A percentile compares a stretch with the other conserved stretches of the same genome.
Conservation (phyloP, 768 basidiomycete genomes). For the Leccinum broughii region DNA sequence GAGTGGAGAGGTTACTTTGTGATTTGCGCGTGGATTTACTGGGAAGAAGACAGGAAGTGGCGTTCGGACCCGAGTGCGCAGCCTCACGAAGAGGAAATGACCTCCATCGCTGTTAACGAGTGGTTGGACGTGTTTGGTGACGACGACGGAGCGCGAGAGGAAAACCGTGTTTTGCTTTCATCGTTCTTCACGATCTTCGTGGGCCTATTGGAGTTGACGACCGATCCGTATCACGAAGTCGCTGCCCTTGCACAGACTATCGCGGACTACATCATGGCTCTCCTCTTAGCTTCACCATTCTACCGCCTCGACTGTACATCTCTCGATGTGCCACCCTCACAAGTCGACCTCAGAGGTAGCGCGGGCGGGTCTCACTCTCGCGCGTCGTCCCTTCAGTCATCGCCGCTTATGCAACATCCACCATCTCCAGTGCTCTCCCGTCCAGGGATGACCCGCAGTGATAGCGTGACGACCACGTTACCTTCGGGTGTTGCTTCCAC, state of each 20-base stretch:
- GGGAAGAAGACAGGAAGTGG: slow-evolving; percentile 85
- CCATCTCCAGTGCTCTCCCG: slow-evolving; percentile 49
- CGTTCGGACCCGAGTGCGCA: slow-evolving; percentile 36
- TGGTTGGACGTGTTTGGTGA: slow-evolving; percentile 73
- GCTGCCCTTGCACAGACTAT: slow-evolving; percentile 88
- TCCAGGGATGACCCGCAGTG: slow-evolving; percentile 54
- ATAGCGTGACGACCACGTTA: slow-evolving; percentile 61
- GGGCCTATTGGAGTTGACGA: slow-evolving; percentile 84
- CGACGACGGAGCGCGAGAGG: slow-evolving; percentile 65
- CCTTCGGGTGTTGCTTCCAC: slow-evolving; percentile 67
- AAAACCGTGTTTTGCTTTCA: slow-evolving; percentile 82
- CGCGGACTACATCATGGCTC: slow-evolving; percentile 88
- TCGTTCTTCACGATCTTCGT: slow-evolving; percentile 94
- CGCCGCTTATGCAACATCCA: slow-evolving; percentile 44
- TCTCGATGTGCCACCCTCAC: slow-evolving; percentile 48
- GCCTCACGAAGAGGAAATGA: slow-evolving; percentile 67
- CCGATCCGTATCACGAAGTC: slow-evolving; percentile 92
- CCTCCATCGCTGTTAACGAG: slow-evolving; percentile 67
- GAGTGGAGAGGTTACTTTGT: slow-evolving; percentile 98
- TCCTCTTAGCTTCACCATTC: slow-evolving; percentile 88
- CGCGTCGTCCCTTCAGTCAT: slow-evolving; percentile 48
- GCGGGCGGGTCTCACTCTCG: slow-evolving; percentile 39
- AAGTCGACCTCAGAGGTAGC: slow-evolving; percentile 37
- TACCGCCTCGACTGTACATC: slow-evolving; percentile 69
- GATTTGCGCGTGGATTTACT: slow-evolving; percentile 94